phyloP scores from a whole-genome alignment of 208 protist species.

The Porcisia deanei region DNA sequence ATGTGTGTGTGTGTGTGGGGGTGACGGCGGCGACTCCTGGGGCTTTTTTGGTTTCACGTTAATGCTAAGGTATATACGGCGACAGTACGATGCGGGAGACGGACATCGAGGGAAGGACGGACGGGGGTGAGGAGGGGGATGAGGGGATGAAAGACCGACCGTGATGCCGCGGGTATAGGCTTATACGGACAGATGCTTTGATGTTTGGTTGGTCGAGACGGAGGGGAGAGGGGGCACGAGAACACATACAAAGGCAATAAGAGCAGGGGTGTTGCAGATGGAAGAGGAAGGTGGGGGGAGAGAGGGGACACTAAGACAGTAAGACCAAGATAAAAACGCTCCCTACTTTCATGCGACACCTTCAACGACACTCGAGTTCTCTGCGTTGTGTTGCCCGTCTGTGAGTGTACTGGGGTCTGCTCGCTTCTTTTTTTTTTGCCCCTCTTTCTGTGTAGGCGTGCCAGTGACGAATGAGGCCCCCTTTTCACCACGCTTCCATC shows the following conservation, averaged over 20 bases:
- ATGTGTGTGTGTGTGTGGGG: not conserved
- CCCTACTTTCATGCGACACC: not conserved
- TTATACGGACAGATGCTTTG: not conserved
- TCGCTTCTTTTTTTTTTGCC: not conserved
- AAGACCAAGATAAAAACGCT: not conserved
- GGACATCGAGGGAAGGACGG: not conserved
- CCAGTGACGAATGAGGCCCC: not conserved
- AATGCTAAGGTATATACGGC: not conserved
- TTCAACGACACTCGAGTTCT: not conserved
- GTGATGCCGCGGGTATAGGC: not conserved
- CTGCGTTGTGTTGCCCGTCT: too few relatives aligned
- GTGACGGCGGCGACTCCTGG: not conserved
- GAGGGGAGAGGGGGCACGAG: not conserved
- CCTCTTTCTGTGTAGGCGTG: not conserved
- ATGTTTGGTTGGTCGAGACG: not conserved
- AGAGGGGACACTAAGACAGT: not conserved
- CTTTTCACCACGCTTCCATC: not conserved
- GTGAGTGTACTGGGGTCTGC: not conserved
- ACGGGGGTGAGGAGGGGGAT: not conserved
- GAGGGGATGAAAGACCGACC: not conserved
- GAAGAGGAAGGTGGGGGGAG: not conserved
- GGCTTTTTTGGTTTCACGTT: not conserved
- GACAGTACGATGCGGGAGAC: not conserved
- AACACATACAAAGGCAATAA: not conserved
- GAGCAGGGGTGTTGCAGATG: too few relatives aligned